Evolutionary conservation across 2,329 filamentous ascomycete species (phyloP), one percentile per base, ranked within the genome.

Genomic region (Helotiales sp.): DNA sequence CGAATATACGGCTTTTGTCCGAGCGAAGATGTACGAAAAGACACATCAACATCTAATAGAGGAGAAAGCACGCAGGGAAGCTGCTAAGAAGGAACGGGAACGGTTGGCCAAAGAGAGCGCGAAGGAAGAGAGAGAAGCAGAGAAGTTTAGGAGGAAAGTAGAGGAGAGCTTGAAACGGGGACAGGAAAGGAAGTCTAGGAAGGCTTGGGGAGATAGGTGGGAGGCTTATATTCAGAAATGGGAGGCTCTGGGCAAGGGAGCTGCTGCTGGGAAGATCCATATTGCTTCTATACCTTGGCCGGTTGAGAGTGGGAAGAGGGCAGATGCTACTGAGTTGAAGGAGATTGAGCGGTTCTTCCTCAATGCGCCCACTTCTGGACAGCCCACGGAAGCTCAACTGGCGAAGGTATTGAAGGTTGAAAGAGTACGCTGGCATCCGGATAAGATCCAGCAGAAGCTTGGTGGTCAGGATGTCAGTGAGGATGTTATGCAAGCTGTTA

Each of bases 11-110:
- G 84, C 89, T 1, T 91, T 94, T 78, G 95, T 99, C 45, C 88
- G 95, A 20, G 86, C 86, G 61, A 90, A 89, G 79, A 98, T 99
- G 96, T 99, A 93, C 91, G 94, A 97, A 83, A 93, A 93, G 81
- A 96, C 92, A 62, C 89, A 97, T 76, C 90, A 95, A 71, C 92
- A 95, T 24, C 81, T 96, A 61, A 78, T 95, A 0, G 91, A 96
- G 74, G 93, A 96, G 78, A 86, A 90, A 65, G 89, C 88, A 64
- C 81, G 85, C 52, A 82, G 87, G 63, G 85, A 88, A 71, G 84
- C 82, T 74, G 84, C 84, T 70, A 83, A 83, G 69, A 84, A 83
- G 69, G 79, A 82, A 20, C 81, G 82, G 64, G 80, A 82, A 50
- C 78, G 79, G 34, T 76, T 80, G 66, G 78, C 75, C 66, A 74